Conservation (phyloP, 2,329 filamentous ascomycete species). For the Ceratocystis destructans region DNA sequence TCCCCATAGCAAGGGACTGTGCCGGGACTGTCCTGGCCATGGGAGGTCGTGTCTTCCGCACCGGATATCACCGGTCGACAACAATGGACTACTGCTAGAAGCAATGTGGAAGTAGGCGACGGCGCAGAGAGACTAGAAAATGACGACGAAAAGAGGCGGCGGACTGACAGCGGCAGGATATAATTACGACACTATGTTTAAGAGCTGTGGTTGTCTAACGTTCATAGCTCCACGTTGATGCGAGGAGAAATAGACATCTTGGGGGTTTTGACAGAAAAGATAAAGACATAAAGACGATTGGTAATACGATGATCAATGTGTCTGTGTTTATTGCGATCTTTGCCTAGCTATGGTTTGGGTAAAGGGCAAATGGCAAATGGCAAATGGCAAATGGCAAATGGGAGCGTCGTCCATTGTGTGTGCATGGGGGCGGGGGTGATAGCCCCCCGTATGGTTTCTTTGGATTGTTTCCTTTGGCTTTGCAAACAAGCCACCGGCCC, state of each 20-base stretch:
- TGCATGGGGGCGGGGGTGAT: background rate
- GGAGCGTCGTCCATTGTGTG: background rate
- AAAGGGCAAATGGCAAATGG: background rate
- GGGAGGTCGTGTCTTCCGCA: background rate
- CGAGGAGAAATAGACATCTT: background rate
- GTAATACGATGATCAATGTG: background rate
- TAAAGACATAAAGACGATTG: background rate
- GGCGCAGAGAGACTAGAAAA: background rate
- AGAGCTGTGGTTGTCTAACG: background rate
- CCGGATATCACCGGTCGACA: background rate
- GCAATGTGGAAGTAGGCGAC: background rate
- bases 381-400: background rate
- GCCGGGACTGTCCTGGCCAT: background rate
- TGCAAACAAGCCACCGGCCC: background rate
- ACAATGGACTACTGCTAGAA: background rate
- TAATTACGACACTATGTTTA: background rate
- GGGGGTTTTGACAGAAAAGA: background rate
- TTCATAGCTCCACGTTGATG: background rate
- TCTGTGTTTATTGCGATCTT: background rate
- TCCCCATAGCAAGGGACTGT: background rate
- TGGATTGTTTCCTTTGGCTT: background rate
- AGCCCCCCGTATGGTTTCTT: background rate
- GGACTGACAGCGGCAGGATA: background rate
- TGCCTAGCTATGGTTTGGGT: background rate
- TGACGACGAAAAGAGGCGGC: background rate